Percentiles rank a stretch among this genome's conserved stretches.
These are phyloP conservation scores for Hypoxylon cercidicola DNA, from an alignment of 495 filamentous ascomycete species.

Conservation along the genomic window DNA sequence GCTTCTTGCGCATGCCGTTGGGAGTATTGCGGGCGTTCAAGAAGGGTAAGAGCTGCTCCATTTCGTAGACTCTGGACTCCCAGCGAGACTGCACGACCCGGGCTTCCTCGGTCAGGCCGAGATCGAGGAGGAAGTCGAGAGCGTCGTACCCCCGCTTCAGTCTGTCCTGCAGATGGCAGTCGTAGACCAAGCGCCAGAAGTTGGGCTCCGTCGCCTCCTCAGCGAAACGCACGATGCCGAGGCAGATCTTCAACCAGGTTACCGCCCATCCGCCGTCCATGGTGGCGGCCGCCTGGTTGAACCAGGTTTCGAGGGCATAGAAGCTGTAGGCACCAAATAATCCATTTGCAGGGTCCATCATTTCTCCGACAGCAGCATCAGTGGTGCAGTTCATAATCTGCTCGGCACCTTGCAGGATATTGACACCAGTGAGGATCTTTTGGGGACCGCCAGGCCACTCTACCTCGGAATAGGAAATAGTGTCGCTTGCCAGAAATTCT, in stretches of 20 bases:
- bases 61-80: neutral
- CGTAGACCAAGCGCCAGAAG: slow-evolving; percentile 10
- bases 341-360: slow-evolving; percentile 7
- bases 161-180: slow-evolving; percentile 9
- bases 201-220: neutral
- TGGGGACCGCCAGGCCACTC: too few relatives aligned
- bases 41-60: neutral
- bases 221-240: slow-evolving; percentile 16
- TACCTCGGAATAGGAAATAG: too few relatives aligned
- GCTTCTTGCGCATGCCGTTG: too few relatives aligned
- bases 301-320: too few relatives aligned
- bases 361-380: neutral
- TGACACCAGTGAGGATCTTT: too few relatives aligned
- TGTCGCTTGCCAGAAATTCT: too few relatives aligned
- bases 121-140: slow-evolving; percentile 14
- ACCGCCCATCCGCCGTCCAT: slow-evolving; percentile 20
- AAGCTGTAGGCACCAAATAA: slow-evolving; percentile 13
- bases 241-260: slow-evolving; percentile 8
- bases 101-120: slow-evolving; percentile 14
- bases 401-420: neutral
- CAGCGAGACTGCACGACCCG: slow-evolving; percentile 2
- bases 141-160: slow-evolving; percentile 5
- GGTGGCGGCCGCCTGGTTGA: slow-evolving; percentile 9
- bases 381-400: slow-evolving; percentile 4
- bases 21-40: too few relatives aligned